phyloP scores from a whole-genome alignment of 257 asterid genomes.

The Anisodus acutangulus region DNA sequence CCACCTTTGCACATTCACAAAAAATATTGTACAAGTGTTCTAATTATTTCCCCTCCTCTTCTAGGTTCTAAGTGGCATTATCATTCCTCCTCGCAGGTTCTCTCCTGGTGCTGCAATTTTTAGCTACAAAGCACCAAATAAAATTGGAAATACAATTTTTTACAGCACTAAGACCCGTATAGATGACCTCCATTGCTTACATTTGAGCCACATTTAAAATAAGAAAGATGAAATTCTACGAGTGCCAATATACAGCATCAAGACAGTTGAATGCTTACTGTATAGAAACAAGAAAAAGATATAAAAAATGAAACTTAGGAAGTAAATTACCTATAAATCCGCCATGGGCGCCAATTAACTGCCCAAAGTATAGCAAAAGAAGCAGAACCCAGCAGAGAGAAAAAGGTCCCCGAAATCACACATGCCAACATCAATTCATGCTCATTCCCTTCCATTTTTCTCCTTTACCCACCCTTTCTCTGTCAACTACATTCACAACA shows the following conservation, averaged over 20 bases:
- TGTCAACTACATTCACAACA: slow-evolving; percentile 34
- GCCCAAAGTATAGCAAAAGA: slow-evolving; percentile 93
- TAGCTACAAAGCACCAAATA: neutral
- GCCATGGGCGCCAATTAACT: slow-evolving; percentile 99
- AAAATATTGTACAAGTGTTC: neutral
- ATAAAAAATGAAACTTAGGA: no score
- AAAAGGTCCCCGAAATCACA: slow-evolving; percentile 81
- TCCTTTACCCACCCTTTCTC: slow-evolving; percentile 33
- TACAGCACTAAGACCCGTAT: neutral
- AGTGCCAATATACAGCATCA: neutral
- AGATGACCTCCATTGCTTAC: neutral
- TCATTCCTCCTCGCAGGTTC: neutral
- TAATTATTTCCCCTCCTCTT: neutral
- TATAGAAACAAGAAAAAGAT: slow-evolving; percentile 30
- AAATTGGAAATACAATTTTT: neutral
- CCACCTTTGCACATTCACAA: neutral
- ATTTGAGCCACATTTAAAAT: slow-evolving; percentile 17
- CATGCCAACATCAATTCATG: slow-evolving; percentile 81
- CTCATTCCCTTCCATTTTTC: slow-evolving; percentile 70
- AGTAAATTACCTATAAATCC: slow-evolving; percentile 73
- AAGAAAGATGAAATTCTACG: neutral
- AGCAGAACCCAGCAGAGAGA: slow-evolving; percentile 73
- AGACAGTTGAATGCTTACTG: neutral
- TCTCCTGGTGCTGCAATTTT: slow-evolving; percentile 11
- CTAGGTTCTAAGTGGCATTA: neutral